Percentiles rank a stretch among this genome's conserved stretches.
phyloP scores from a whole-genome alignment of 805 yeast species.

The Brettanomyces bruxellensis region DNA sequence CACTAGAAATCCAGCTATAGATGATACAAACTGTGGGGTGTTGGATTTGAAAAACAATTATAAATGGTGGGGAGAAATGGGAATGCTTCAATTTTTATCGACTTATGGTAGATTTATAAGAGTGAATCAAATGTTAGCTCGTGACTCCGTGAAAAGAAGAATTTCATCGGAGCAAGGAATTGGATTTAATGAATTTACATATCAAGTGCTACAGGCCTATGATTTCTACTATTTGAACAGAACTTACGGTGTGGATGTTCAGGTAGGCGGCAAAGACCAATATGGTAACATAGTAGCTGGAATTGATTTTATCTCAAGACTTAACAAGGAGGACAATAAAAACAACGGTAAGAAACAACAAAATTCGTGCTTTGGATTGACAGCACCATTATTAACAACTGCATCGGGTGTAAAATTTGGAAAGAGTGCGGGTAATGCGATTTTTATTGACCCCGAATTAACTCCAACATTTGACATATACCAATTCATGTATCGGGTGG shows the following conservation, averaged over 20 bases:
- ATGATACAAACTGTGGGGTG: constrained; percentile 8
- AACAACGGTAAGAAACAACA: neutral
- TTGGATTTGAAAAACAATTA: constrained; percentile 46
- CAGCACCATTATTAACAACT: constrained; percentile 85
- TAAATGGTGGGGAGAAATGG: constrained; percentile 78
- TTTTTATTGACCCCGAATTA: constrained; percentile 67
- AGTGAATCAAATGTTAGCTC: constrained; percentile 75
- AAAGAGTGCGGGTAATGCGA: constrained; percentile 94
- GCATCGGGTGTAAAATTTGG: constrained; percentile 92
- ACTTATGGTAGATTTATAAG: constrained; percentile 71
- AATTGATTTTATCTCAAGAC: constrained; percentile 68
- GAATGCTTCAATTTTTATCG: constrained; percentile 70
- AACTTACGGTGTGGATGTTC: constrained; percentile 51
- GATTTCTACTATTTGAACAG: constrained; percentile 80
- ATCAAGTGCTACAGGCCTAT: constrained; percentile 87
- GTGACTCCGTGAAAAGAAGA: constrained; percentile 80
- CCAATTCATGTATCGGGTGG: constrained; percentile 73
- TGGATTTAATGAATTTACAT: constrained; percentile 91
- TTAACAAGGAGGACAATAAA: constrained; percentile 19
- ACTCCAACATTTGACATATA: constrained; percentile 78
- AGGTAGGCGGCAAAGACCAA: constrained; percentile 95
- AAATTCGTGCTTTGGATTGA: constrained; percentile 54
- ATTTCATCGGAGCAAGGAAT: constrained; percentile 62
- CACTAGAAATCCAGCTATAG: constrained; percentile 29
- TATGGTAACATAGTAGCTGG: constrained; percentile 99